Base-by-base conservation (phyloP, 2,329 filamentous ascomycete species). In the Trichoderma simmonsii region DNA sequence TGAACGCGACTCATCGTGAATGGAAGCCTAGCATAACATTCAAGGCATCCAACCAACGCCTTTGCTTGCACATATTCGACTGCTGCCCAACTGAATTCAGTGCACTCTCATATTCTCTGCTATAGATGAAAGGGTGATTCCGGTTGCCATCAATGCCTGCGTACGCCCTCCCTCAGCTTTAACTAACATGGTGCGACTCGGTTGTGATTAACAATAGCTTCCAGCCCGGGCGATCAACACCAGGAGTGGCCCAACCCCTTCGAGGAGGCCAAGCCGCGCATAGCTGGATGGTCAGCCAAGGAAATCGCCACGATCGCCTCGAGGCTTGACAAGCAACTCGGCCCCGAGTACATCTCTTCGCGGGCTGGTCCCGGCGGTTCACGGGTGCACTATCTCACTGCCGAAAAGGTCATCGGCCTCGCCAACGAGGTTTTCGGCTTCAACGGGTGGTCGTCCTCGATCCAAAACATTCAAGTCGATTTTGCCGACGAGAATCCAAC, bases 371-470 rank as follows among this genome's bases (percentile, higher is more conserved):
- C 94, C 14, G 92, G 91, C 11, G 95, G 95, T 64, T 89, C 91
- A 75, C 95, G 93, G 79, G 93, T 99, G 21, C 94, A 97, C 80
- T 99, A 99, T 82, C 87, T 99, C 66, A 90, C 94, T n/a, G 95
- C 94, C 1, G 95, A 98, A 79, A 99, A 99, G 84, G 95, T 93
- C 79, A 99, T 99, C 80, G 92, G 93, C 72, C 91, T 98, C 67
- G 95, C 95, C 69, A 98, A 98, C 78, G 93, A 98, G 80, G 91
- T 98, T 1, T 97, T 98, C 83, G 95, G 95, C 11, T 98, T 98
- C 85, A 97, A 98, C 82, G 95, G 95, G 77, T 99, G 96, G 96
- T 97, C 93, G 11, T 97, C 93, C 71, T 92, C 92, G n/a, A 96
- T 99, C 73, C 93, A 95, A 79, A 94, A 97, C 79, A 92, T 98